Conservation (phyloP, 768 basidiomycete species). For the Boletus reticuloceps region DNA sequence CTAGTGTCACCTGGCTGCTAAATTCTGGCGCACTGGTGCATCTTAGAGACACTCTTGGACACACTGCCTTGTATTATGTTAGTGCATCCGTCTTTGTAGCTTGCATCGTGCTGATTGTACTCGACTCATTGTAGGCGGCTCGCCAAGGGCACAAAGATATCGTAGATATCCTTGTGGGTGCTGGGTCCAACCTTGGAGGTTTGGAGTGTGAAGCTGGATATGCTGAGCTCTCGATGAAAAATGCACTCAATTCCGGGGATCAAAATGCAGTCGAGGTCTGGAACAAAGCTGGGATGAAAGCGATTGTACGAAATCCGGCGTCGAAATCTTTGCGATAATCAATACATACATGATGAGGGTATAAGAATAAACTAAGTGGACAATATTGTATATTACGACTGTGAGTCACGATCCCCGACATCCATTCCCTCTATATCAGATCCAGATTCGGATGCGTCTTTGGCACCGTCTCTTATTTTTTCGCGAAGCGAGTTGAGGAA, state of each 20-base stretch:
- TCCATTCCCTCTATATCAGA: conserved; percentile 27
- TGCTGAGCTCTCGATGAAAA: conserved; percentile 44
- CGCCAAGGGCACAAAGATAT: conserved; percentile 62
- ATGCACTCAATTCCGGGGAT: conserved; percentile 41
- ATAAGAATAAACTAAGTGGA: conserved; percentile 9
- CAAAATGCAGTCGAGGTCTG: conserved; percentile 47
- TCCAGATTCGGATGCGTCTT: conserved; percentile 21
- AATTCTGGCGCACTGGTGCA: conserved; percentile 80
- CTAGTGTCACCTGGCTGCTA: conserved; percentile 48
- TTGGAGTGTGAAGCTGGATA: conserved; percentile 61
- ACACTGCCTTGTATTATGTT: conserved; percentile 83
- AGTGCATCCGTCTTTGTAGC: conserved; percentile 18
- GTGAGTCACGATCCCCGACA: conserved; percentile 19
- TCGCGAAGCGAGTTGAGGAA: conserved; percentile 65
- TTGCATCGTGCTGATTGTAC: conserved; percentile 1
- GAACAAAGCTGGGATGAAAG: conserved; percentile 48
- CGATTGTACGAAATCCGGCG: neutral
- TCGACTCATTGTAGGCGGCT: conserved; percentile 52
- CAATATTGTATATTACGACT: conserved; percentile 1
- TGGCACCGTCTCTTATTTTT: conserved; percentile 40
- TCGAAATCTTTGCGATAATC: conserved; percentile 2
- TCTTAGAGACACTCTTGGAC: conserved; percentile 73
- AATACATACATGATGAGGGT: conserved; percentile 16
- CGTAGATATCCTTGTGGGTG: conserved; percentile 63
- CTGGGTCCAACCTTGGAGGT: conserved; percentile 73